Conservation (phyloP, 768 basidiomycete genomes). For the Agaricus bisporus region DNA sequence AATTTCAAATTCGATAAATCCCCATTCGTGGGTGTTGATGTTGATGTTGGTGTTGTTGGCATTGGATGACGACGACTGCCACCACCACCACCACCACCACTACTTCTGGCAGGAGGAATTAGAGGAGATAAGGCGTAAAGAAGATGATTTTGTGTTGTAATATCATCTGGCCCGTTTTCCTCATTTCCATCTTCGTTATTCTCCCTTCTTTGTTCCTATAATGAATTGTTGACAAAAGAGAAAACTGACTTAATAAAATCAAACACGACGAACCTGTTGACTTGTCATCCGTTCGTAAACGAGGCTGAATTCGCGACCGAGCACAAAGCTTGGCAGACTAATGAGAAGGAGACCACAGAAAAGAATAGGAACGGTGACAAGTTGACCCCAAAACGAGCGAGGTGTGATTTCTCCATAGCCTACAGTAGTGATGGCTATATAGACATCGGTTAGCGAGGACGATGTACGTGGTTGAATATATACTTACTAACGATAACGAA, state of each 20-base stretch:
- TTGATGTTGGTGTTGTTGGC: conserved; percentile 7
- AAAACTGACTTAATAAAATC: not conserved
- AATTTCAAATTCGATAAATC: conserved; percentile 57
- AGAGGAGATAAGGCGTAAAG: not conserved
- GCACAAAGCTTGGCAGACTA: conserved; percentile 86
- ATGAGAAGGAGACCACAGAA: conserved; percentile 85
- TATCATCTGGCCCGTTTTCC: conserved; percentile 13
- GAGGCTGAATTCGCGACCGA: conserved; percentile 85
- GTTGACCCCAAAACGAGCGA: conserved; percentile 77
- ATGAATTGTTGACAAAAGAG: not conserved
- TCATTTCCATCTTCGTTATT: conserved; percentile 11
- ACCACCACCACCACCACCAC: too few species aligned
- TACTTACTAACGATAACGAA: conserved; percentile 76
- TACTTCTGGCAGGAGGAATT: too few species aligned
- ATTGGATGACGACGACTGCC: not conserved
- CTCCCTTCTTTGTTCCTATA: not conserved
- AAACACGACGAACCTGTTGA: conserved; percentile 31
- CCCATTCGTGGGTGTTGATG: conserved; percentile 10
- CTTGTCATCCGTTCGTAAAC: conserved; percentile 82
- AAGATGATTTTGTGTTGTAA: not conserved
- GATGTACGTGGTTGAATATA: not conserved
- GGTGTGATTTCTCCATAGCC: conserved; percentile 93
- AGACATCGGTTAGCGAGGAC: too few species aligned
- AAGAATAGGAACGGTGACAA: conserved; percentile 81
- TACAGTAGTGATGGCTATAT: conserved; percentile 75